Evolutionary conservation across 306 rosid genomes (phyloP).

Genomic region (Trifolium pratense): DNA sequence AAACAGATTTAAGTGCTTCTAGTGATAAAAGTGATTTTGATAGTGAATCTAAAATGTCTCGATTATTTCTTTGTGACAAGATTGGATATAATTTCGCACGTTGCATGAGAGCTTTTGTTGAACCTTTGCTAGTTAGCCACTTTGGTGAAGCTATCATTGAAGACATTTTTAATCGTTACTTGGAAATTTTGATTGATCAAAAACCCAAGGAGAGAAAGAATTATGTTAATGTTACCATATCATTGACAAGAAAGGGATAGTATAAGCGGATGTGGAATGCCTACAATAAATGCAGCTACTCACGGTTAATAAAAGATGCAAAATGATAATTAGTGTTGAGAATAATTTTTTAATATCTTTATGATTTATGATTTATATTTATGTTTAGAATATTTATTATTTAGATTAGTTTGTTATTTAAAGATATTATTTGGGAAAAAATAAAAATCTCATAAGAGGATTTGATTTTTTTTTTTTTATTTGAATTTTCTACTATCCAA

Average conservation of each 20-base stretch:
- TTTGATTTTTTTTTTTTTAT: too few relatives aligned
- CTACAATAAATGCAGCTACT: too few relatives aligned
- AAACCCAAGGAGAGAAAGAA: constrained; percentile 35
- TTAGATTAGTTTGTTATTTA: too few relatives aligned
- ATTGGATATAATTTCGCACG: constrained; percentile 42
- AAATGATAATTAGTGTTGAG: too few relatives aligned
- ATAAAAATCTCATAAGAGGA: too few relatives aligned
- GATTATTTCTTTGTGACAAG: background rate
- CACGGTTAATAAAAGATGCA: too few relatives aligned
- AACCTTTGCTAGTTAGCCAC: constrained; percentile 47
- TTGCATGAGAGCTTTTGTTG: constrained; percentile 52
- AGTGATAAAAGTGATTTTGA: background rate
- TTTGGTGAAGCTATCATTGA: constrained; percentile 57
- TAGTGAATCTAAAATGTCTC: background rate
- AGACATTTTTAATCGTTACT: constrained; percentile 41
- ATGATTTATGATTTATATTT: too few relatives aligned
- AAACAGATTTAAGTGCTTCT: constrained; percentile 41
- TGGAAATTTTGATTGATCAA: constrained; percentile 35
- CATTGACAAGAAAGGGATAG: constrained; percentile 11
- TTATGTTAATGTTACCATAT: constrained; percentile 37
- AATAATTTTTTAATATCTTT: too few relatives aligned
- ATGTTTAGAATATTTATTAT: too few relatives aligned
- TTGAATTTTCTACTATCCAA: too few relatives aligned
- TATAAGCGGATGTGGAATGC: constrained; percentile 5
- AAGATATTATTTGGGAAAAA: too few relatives aligned